These are phyloP conservation scores for Vickermania spadyakhi DNA, from an alignment of 208 protist species.

Conservation along the genomic window DNA sequence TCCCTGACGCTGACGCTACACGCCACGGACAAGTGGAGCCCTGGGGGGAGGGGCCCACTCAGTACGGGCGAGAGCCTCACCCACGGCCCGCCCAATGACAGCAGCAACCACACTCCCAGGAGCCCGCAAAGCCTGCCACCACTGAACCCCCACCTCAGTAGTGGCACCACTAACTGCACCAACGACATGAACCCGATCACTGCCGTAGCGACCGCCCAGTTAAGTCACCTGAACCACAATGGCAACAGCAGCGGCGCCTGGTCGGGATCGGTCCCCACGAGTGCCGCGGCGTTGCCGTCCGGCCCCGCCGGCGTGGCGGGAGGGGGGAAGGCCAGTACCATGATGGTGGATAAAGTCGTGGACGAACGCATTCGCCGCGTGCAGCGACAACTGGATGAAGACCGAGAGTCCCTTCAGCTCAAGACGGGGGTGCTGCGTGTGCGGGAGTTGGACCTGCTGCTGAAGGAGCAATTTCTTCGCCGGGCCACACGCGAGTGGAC, in stretches of 20 bases:
- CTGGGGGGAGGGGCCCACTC: background rate
- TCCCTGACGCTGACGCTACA: background rate
- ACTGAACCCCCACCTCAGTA: slow-evolving; percentile 12
- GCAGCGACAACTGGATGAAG: background rate
- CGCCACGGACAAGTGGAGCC: background rate
- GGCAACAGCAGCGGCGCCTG: background rate
- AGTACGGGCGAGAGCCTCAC: background rate
- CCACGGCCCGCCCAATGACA: background rate
- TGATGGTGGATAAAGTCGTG: background rate
- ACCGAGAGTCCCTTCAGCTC: background rate
- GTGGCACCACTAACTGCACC: no score
- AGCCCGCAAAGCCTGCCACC: no score
- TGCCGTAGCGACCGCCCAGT: no score
- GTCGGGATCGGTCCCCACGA: background rate
- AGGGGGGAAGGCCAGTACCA: background rate
- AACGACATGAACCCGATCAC: no score
- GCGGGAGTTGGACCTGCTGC: slow-evolving; percentile 17
- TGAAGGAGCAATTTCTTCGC: slow-evolving; percentile 15
- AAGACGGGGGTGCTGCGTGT: slow-evolving; percentile 8
- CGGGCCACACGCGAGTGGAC: slow-evolving; percentile 4
- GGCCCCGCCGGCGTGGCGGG: background rate
- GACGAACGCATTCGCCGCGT: background rate
- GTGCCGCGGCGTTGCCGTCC: background rate
- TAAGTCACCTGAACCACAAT: no score
- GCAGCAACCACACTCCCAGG: no score